Base-by-base conservation (phyloP, 768 basidiomycete species). In the Boletales sp. region DNA sequence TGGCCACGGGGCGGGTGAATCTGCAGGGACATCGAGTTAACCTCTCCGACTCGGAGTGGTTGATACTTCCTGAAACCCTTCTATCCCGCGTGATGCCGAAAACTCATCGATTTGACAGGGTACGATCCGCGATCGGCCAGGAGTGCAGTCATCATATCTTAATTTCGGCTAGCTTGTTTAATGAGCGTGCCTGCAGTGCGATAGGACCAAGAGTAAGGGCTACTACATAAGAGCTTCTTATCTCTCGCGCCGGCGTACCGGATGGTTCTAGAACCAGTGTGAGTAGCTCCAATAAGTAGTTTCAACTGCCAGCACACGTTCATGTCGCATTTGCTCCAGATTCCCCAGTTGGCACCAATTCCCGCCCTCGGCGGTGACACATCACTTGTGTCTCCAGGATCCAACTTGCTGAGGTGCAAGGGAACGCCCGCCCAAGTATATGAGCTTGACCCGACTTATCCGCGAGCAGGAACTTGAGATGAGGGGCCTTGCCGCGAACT, bases 71-170 rank as follows among this genome's bases (percentile, higher is more conserved):
- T 46, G 21, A 10, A 19, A 17, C 18, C 39, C 38, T 51, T 29
- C 24, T 29, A 9, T 32, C 31, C 21, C 32, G 21, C 19, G 42
- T 57, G 44, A 40, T 36, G n/a, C 30, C 7, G 34, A 45, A 29
- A 43, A 44, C 18, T 19, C 42, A 24, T 27, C 7, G 57, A 54
- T 41, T 27, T 36, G 51, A 41, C 50, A 44, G 41, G 40, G 43
- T 47, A 43, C 37, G 61, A 65, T 64, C 63, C 45, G 40, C 55
- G 60, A 64, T 62, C 63, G 55, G 53, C 56, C 54, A 51, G 56
- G 51, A 54, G 53, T 53, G 50, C 48, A 55, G 59, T 57, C 50
- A 29, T 36, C 46, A 14, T 27, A 7, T 44, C 50, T 63, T 64
- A 58, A 60, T 66, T 58, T 64, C 64, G 63, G 62, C 29, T 47